Conservation (phyloP, 148 eudicot species). For the Diospyros lotus region DNA sequence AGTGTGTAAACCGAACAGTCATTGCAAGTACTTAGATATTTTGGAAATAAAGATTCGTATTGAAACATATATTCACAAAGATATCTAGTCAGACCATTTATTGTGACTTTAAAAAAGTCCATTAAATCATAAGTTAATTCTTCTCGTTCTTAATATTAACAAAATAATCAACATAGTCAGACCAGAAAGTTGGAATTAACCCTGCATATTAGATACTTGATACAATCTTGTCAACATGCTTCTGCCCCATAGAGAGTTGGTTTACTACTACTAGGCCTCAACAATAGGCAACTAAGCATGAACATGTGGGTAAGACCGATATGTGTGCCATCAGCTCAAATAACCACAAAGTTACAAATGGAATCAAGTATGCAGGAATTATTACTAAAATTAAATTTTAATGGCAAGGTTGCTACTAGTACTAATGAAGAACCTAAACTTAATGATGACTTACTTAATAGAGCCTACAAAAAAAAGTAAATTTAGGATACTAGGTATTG, state of each 20-base stretch:
- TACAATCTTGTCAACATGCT: neutral
- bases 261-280: no score
- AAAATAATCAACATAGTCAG: neutral
- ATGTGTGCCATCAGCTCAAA: no score
- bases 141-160: neutral
- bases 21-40: neutral
- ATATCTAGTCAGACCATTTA: neutral
- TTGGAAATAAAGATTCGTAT: neutral
- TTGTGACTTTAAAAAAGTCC: neutral
- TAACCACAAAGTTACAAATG: no score
- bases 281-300: neutral
- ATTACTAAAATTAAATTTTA: no score
- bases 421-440: no score
- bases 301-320: no score
- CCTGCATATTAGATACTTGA: neutral
- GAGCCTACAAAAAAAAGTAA: no score
- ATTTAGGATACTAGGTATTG: neutral
- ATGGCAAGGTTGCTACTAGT: no score
- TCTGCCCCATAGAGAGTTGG: neutral
- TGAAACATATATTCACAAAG: neutral
- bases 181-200: neutral
- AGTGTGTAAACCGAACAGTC: neutral
- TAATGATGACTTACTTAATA: no score
- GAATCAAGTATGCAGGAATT: no score
- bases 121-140: neutral